Base-by-base conservation (phyloP, 1,284 basidiomycete species). In the Tilletia horrida region DNA sequence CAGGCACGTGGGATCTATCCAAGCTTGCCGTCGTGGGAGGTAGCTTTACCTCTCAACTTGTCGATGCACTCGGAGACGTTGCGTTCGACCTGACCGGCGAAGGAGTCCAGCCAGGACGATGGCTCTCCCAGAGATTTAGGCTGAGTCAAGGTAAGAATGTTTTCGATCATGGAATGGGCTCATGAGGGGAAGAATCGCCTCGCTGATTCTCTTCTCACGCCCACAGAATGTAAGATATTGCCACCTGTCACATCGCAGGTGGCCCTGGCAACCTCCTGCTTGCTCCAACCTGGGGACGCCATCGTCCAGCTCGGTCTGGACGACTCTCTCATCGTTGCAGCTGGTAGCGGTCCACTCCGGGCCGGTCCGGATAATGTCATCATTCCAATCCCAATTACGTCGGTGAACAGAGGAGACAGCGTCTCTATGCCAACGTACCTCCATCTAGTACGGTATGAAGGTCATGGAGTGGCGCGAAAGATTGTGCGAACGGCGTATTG, bases 401-500 rank as follows among this genome's bases (percentile, higher is more conserved):
- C 11, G 35, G 35, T 11, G 35, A 40, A 40, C 35, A 40, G 35
- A 11, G 11, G 35, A 40, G 35, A 40, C 35, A 40, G 35, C 35
- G 35, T 6, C 35, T 4, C 11, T 11, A 40, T 6, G 35, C 35
- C 35, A 40, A 40, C 4, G 35, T 11, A 40, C 11, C 35, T 40
- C 11, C 35, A 40, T 40, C 35, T 40, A 11, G 35, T 40, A 4
- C 55, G 35, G 3, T 21, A 40, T n/a, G 16, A 18, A 18, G 55
- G 31, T 21, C 27, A 25, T 11, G 55, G 55, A n/a, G 31, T 59
- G 6, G 29, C 55, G 14, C 3, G 55, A 16, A 11, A 31, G 55
- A 59, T 59, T 40, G 31, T 59, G 7, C 55, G 55, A 3, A 7
- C 29, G 18, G 31, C 55, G 27, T 59, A 59, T 21, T 59, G 55